Evolutionary conservation across 768 basidiomycete species (phyloP).

Genomic region (Tulasnella sp.): DNA sequence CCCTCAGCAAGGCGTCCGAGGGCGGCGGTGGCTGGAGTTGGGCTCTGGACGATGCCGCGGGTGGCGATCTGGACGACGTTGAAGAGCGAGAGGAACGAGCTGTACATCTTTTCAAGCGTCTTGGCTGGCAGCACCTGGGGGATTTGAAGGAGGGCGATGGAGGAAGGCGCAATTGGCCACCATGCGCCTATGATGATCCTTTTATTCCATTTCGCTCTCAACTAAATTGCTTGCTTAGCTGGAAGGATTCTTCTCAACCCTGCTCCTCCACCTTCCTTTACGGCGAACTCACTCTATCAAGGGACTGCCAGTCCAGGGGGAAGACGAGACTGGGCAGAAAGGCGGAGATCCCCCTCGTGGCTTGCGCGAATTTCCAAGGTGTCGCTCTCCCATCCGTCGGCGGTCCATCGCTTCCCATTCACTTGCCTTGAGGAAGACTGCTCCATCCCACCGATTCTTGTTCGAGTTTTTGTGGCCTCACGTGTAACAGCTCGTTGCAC

Average conservation of each 20-base stretch:
- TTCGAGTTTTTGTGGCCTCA: not conserved
- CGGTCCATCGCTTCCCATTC: not conserved
- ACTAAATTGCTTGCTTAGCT: not conserved
- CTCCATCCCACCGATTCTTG: not conserved
- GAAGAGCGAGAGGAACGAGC: conserved; percentile 1
- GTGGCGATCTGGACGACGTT: conserved; percentile 7
- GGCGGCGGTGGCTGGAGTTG: not conserved
- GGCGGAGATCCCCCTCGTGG: not conserved
- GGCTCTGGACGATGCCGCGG: conserved; percentile 3
- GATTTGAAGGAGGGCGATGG: not conserved
- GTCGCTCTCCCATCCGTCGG: not conserved
- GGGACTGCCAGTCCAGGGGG: not conserved
- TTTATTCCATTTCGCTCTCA: not conserved
- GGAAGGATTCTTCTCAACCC: not conserved
- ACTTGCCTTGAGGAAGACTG: not conserved
- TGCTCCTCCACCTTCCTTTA: not conserved
- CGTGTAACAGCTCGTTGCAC: not conserved
- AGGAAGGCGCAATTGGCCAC: conserved; percentile 1
- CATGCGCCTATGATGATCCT: not conserved
- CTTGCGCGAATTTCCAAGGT: not conserved
- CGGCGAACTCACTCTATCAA: conserved; percentile 11
- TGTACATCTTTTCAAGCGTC: not conserved
- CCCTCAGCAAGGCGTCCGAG: too few relatives aligned
- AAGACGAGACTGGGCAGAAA: not conserved
- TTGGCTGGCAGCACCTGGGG: not conserved